phyloP scores from a whole-genome alignment of 225 moss, liverwort and hornwort genomes.

The Ulota crispa region DNA sequence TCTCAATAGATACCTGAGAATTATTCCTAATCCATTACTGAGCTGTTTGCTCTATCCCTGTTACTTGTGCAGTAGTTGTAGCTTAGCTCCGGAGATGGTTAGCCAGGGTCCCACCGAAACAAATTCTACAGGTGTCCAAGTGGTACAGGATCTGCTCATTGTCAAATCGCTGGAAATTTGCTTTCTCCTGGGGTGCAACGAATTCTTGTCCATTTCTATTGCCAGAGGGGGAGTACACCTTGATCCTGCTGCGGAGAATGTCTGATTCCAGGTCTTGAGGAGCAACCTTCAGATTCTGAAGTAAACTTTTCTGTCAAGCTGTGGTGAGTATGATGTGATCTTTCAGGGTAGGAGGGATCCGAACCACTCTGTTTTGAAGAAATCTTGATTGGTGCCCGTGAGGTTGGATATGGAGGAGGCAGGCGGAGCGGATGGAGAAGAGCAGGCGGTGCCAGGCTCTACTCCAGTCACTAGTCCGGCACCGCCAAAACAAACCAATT shows the following conservation, averaged over 20 bases:
- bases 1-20: not conserved
- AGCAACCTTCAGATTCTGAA: not conserved
- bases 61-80: not conserved
- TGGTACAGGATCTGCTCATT: constrained; percentile 2
- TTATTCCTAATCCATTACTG: too few relatives aligned
- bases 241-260: not conserved
- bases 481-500: not conserved
- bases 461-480: not conserved
- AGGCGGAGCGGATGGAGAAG: constrained; percentile 24
- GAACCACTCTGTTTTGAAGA: not conserved
- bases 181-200: not conserved
- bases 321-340: not conserved
- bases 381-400: not conserved
- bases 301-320: not conserved
- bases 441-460: not conserved
- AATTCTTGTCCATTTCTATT: not conserved
- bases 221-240: not conserved
- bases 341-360: not conserved
- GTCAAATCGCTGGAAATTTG: not conserved
- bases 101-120: constrained; percentile 6
- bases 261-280: not conserved
- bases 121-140: not conserved
- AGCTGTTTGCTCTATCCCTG: not conserved
- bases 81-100: not conserved
- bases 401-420: constrained; percentile 33